Evolutionary conservation across 2,329 filamentous ascomycete species (phyloP).

Genomic region (Alternaria viburni): DNA sequence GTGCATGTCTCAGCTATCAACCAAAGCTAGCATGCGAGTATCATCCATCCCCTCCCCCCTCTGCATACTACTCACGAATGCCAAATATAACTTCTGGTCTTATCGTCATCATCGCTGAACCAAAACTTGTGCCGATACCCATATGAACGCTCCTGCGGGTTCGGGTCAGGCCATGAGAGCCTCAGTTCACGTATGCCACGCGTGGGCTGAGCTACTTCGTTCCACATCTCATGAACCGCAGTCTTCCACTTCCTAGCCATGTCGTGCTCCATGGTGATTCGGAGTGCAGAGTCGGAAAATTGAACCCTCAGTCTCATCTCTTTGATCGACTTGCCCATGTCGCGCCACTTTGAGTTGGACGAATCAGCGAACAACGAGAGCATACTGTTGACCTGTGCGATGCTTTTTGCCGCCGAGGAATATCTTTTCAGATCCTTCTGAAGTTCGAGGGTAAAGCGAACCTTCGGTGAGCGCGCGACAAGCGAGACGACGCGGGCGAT

Average conservation of each 20-base stretch:
- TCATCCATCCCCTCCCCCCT: too few relatives aligned
- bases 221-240: neutral
- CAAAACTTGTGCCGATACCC: neutral
- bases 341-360: neutral
- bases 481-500: neutral
- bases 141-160: neutral
- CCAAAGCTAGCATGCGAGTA: neutral
- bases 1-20: neutral
- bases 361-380: neutral
- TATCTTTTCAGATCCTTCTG: neutral
- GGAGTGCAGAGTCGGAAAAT: neutral
- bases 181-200: neutral
- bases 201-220: neutral
- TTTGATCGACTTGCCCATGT: neutral
- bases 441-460: neutral
- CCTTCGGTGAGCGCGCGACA: neutral
- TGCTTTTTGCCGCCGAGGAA: neutral
- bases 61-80: neutral
- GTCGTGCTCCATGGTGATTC: neutral
- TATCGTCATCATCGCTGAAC: neutral
- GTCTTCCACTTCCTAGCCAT: neutral
- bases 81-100: neutral
- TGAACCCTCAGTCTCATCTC: neutral
- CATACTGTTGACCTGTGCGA: neutral
- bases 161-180: neutral